Base-by-base conservation (phyloP, 306 rosid genomes). In the Albizia julibrissin region DNA sequence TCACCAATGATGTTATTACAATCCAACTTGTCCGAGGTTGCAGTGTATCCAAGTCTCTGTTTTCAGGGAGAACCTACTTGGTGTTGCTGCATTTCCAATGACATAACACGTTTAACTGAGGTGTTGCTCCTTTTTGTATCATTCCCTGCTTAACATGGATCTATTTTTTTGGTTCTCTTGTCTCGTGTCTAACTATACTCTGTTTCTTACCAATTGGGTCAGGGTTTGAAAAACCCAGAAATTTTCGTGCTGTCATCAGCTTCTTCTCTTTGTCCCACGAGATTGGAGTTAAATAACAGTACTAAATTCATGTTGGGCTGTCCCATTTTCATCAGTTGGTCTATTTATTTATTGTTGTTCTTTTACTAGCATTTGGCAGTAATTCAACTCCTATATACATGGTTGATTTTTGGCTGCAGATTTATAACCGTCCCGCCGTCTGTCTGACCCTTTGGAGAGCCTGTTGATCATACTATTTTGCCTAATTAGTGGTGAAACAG, bases 211-310 rank as follows among this genome's bases (percentile, higher is more conserved):
- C 3, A 21, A 39, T 19, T 39, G 88, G 86, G 22, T 40, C 66
- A 47, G 78, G 42, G 98, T 91, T 92, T 91, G 94, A 92, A 72
- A 13, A 88, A 87, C 95, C 91, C 92, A 1, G 16, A 65, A 83
- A 4, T 88, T n/a, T 71, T 0, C 40, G 97, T 92, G 97, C 82
- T 88, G 94, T 89, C 95, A 92, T 91, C 97, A 89, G 89, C 94
- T 91, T 92, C 89, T 16, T 89, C 94, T 91, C 83, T 71, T 29
- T 54, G 2, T 1, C 1, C 34, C 64, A 77, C 88, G 91, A 78
- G 93, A 77, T 15, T 50, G 91, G 92, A 87, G 97, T 86, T 86
- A 94, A 94, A 94, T 91, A 88, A 82, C 93, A 81, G 85, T 93
- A 92, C 94, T 6, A 91, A 47, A 87, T 90, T 37, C 4, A 5